phyloP scores from a whole-genome alignment of 441 rosid genomes.

The Populus hybrid region DNA sequence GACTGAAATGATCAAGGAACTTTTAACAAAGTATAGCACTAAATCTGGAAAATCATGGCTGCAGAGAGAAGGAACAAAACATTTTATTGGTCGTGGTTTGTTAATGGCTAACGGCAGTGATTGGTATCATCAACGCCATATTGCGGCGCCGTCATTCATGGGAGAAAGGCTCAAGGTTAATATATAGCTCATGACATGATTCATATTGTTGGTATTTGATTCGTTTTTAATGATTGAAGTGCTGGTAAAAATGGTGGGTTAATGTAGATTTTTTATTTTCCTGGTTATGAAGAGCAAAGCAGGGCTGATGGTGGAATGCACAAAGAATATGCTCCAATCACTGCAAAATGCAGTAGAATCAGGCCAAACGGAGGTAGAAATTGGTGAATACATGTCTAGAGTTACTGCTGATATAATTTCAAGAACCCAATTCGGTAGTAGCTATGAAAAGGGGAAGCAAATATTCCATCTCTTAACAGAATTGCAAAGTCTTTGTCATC shows the following conservation, averaged over 20 bases:
- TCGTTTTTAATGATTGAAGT: neutral
- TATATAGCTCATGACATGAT: neutral
- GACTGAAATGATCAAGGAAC: constrained; percentile 70
- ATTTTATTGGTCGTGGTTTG: constrained; percentile 78
- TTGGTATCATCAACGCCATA: constrained; percentile 88
- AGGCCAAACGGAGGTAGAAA: constrained; percentile 69
- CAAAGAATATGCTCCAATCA: constrained; percentile 51
- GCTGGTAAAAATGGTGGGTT: neutral
- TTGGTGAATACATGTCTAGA: constrained; percentile 63
- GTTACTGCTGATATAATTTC: constrained; percentile 88
- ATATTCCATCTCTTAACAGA: constrained; percentile 60
- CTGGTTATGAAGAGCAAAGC: constrained; percentile 50
- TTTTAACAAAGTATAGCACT: constrained; percentile 60
- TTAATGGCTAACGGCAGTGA: constrained; percentile 86
- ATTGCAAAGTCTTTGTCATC: constrained; percentile 76
- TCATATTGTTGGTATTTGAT: neutral
- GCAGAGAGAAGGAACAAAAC: constrained; percentile 83
- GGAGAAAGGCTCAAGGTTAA: constrained; percentile 74
- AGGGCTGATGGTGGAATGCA: constrained; percentile 82
- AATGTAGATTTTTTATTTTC: neutral
- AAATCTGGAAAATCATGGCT: constrained; percentile 86
- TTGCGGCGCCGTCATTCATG: constrained; percentile 78
- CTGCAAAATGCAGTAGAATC: constrained; percentile 42
- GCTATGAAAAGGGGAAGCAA: constrained; percentile 76
- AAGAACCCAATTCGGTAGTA: constrained; percentile 76